phyloP scores from a whole-genome alignment of 306 rosid species.

The Corylus heterophylla region DNA sequence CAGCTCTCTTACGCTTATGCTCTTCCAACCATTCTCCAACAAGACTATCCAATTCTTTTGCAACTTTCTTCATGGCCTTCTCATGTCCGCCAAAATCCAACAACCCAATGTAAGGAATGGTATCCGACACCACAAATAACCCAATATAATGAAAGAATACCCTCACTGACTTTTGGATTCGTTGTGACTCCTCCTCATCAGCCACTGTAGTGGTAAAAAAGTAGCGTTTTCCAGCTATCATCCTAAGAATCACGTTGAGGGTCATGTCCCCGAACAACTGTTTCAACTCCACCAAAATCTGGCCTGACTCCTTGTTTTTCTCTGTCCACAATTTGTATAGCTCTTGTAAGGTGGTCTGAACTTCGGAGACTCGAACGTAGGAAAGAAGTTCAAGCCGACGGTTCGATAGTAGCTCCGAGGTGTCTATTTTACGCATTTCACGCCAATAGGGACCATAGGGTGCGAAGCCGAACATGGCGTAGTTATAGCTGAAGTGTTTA shows the following conservation, averaged over 20 bases:
- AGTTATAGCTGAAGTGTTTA: slow-evolving; percentile 39
- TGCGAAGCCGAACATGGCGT: slow-evolving; percentile 43
- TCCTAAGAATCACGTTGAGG: slow-evolving; percentile 43
- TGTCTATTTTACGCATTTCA: slow-evolving; percentile 40
- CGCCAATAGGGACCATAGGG: slow-evolving; percentile 50
- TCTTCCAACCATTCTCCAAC: slow-evolving; percentile 46
- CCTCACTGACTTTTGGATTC: slow-evolving; percentile 18
- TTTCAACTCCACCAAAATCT: slow-evolving; percentile 37
- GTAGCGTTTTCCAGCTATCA: slow-evolving; percentile 43
- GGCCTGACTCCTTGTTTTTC: background rate
- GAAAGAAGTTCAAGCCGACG: slow-evolving; percentile 33
- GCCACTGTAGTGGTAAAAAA: background rate
- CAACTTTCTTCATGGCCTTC: slow-evolving; percentile 36
- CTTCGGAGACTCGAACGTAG: slow-evolving; percentile 33
- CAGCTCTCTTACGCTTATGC: slow-evolving; percentile 29
- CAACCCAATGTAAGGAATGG: slow-evolving; percentile 42
- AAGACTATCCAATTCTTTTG: slow-evolving; percentile 32
- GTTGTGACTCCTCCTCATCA: background rate
- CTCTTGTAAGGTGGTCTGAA: slow-evolving; percentile 19
- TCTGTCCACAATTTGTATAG: slow-evolving; percentile 10
- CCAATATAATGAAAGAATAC: slow-evolving; percentile 33
- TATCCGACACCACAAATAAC: slow-evolving; percentile 35
- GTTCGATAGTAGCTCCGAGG: slow-evolving; percentile 38
- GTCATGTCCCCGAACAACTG: slow-evolving; percentile 40
- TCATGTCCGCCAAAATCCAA: slow-evolving; percentile 57